These are phyloP conservation scores for Closterium sp. DNA, from an alignment of 139 green algal genomes.

Conservation along the genomic window DNA sequence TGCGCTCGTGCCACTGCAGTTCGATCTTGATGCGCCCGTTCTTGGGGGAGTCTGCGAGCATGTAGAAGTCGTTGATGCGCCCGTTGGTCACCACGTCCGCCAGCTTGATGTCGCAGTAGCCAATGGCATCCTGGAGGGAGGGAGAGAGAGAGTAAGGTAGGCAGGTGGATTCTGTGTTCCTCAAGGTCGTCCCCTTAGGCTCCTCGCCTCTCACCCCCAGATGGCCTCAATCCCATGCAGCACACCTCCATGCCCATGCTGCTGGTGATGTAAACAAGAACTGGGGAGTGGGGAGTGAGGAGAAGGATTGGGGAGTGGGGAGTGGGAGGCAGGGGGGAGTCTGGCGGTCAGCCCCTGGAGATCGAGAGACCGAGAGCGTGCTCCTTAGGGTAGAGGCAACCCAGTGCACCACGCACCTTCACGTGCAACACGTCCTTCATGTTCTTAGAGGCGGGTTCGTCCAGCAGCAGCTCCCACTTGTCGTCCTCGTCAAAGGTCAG, in stretches of 20 bases:
- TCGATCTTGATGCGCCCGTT: constrained; percentile 38
- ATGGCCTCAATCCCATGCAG: too few species aligned
- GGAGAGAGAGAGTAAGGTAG: not conserved
- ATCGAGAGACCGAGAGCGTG: not conserved
- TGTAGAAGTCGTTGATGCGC: constrained; percentile 39
- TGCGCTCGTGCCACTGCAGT: constrained; percentile 28
- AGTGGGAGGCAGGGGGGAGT: not conserved
- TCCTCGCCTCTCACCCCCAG: too few species aligned
- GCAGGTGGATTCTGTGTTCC: too few species aligned
- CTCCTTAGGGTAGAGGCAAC: constrained; percentile 15
- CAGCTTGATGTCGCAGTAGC: constrained; percentile 21
- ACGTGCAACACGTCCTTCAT: constrained; percentile 12
- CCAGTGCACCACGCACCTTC: too few species aligned
- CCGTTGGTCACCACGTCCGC: constrained; percentile 20
- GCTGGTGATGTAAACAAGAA: too few species aligned
- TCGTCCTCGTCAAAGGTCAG: constrained; percentile 24
- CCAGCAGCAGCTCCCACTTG: constrained; percentile 22
- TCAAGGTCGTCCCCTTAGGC: too few species aligned
- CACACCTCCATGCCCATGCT: too few species aligned
- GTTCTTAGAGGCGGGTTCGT: not conserved
- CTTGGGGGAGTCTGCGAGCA: constrained; percentile 24
- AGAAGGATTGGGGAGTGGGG: not conserved
- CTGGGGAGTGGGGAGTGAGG: not conserved
- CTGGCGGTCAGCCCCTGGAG: too few species aligned
- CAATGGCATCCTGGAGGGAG: not conserved